Percentiles rank a stretch among this genome's conserved stretches.
Evolutionary conservation across 2,329 filamentous ascomycete species (phyloP).

Genomic region (Fusarium fracticaudum): DNA sequence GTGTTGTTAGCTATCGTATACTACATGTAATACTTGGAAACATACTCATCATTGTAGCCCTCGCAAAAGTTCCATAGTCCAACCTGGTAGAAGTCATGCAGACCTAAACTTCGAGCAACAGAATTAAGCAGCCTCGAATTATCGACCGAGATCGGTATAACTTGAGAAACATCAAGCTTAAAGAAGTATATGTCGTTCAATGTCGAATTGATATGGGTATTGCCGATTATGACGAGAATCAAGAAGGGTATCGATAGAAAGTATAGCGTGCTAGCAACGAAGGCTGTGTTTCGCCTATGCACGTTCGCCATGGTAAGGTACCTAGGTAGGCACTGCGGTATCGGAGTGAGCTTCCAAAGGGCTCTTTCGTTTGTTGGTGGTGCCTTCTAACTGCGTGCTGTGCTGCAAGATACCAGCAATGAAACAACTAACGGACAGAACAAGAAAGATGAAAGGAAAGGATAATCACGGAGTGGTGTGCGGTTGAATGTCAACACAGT

Average conservation of each 20-base stretch:
- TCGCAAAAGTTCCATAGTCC: conserved; percentile 94
- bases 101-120: conserved; percentile 83
- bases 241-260: conserved; percentile 80
- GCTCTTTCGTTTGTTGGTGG: conserved; percentile 19
- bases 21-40: neutral
- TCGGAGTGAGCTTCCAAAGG: conserved; percentile 6
- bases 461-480: neutral
- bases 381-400: conserved; percentile 1
- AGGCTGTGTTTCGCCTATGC: conserved; percentile 66
- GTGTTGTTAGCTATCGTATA: conserved; percentile 50
- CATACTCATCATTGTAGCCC: conserved; percentile 75
- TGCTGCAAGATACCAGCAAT: neutral
- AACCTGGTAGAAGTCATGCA: conserved; percentile 95
- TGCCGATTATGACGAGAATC: conserved; percentile 81
- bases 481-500: conserved; percentile 12
- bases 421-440: conserved; percentile 7
- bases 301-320: conserved; percentile 36
- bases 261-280: conserved; percentile 75
- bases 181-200: conserved; percentile 83
- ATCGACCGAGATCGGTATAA: conserved; percentile 78
- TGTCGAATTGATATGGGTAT: conserved; percentile 69
- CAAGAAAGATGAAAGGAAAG: neutral
- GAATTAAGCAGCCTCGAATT: conserved; percentile 83
- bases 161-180: conserved; percentile 81
- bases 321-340: neutral